These are phyloP conservation scores for Codiaeum variegatum DNA, from an alignment of 441 rosid genomes.

Conservation along the genomic window DNA sequence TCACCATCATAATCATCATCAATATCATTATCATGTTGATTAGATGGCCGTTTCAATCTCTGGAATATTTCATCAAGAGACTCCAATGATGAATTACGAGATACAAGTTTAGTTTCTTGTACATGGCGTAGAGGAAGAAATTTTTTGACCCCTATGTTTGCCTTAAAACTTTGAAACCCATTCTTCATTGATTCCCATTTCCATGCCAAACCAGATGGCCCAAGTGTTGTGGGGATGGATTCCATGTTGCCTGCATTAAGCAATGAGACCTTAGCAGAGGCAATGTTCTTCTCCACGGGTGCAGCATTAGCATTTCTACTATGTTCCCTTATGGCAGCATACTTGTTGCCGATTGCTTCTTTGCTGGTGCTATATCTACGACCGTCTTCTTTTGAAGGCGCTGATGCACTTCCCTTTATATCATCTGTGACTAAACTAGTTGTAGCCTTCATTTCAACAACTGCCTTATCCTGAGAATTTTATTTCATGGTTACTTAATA, in stretches of 20 bases:
- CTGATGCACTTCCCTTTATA: slow-evolving; percentile 43
- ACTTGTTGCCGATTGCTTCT: slow-evolving; percentile 79
- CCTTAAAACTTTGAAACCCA: slow-evolving; percentile 81
- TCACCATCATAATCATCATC: slow-evolving; percentile 42
- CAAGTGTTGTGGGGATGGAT: slow-evolving; percentile 35
- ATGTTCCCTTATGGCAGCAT: slow-evolving; percentile 79
- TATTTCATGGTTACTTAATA: slow-evolving; percentile 10
- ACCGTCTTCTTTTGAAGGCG: slow-evolving; percentile 40
- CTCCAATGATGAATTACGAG: slow-evolving; percentile 50
- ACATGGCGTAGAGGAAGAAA: slow-evolving; percentile 62
- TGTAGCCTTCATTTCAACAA: slow-evolving; percentile 64
- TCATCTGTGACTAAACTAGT: slow-evolving; percentile 34
- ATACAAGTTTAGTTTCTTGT: slow-evolving; percentile 38
- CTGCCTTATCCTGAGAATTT: slow-evolving; percentile 50
- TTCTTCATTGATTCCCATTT: slow-evolving; percentile 86
- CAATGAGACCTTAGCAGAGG: slow-evolving; percentile 79
- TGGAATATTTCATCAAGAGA: slow-evolving; percentile 88
- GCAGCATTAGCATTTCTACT: slow-evolving; percentile 44
- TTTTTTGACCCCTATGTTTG: slow-evolving; percentile 62
- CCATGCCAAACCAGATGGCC: slow-evolving; percentile 50
- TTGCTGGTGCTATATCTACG: slow-evolving; percentile 28
- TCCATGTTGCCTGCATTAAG: slow-evolving; percentile 46
- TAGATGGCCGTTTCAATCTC: slow-evolving; percentile 68
- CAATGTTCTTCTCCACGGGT: slow-evolving; percentile 52
- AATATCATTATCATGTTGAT: slow-evolving; percentile 32